Percentiles rank a stretch among this genome's conserved stretches.
Evolutionary conservation across 2,329 filamentous ascomycete species (phyloP).

Genomic region (Aspergillus fischeri): DNA sequence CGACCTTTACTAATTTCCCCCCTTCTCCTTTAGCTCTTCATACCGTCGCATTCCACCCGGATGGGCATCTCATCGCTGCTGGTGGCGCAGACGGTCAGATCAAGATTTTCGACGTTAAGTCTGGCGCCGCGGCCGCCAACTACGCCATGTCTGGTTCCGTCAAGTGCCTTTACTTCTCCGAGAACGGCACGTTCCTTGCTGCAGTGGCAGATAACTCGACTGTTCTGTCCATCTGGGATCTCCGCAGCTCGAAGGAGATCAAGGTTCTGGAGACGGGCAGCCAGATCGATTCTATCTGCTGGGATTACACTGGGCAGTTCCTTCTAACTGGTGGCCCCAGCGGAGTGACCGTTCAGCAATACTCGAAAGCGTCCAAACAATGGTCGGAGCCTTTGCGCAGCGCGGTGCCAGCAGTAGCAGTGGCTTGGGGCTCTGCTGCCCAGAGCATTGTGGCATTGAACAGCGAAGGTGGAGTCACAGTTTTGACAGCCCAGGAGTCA

Average conservation of each 20-base stretch:
- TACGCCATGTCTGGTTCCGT: constrained; percentile 66
- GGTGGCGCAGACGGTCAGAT: constrained; percentile 77
- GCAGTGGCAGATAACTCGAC: constrained; percentile 73
- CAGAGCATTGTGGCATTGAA: constrained; percentile 72
- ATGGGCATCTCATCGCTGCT: constrained; percentile 87
- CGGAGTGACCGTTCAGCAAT: constrained; percentile 84
- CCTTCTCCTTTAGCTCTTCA: constrained; percentile 58
- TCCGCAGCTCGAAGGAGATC: constrained; percentile 76
- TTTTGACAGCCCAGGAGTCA: constrained; percentile 58
- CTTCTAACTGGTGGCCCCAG: constrained; percentile 75
- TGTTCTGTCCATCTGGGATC: constrained; percentile 80
- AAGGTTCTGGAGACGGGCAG: constrained; percentile 85
- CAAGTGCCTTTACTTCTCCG: constrained; percentile 77
- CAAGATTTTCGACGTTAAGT: constrained; percentile 84
- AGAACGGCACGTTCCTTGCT: constrained; percentile 96
- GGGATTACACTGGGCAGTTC: constrained; percentile 96
- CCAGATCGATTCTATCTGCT: constrained; percentile 69
- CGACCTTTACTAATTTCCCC: background rate
- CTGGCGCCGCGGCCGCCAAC: constrained; percentile 68
- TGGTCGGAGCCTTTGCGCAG: constrained; percentile 85
- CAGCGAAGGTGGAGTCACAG: constrained; percentile 68
- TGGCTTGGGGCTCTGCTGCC: constrained; percentile 74
- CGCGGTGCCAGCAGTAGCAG: constrained; percentile 66
- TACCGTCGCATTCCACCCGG: constrained; percentile 83
- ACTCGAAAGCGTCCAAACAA: constrained; percentile 76